Percentiles rank a stretch among this genome's conserved stretches.
These are phyloP conservation scores for Tricholoma furcatifolium DNA, from an alignment of 768 basidiomycete genomes.

Conservation along the genomic window DNA sequence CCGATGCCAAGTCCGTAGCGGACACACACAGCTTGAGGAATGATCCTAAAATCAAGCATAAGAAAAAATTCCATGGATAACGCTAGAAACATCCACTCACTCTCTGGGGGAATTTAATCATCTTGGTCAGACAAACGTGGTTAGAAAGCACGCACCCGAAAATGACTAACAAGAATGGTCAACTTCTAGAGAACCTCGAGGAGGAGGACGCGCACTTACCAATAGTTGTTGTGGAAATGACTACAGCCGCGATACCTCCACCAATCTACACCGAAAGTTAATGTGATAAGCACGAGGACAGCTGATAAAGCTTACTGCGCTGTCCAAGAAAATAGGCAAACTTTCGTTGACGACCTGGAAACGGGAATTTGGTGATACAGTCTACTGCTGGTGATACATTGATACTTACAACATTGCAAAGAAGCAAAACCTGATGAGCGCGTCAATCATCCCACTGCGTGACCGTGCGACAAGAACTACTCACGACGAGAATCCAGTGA, in stretches of 20 bases:
- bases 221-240: conserved; percentile 75
- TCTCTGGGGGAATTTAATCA: conserved; percentile 49
- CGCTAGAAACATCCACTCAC: conserved; percentile 48
- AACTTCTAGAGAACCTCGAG: conserved; percentile 1
- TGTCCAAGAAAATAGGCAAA: conserved; percentile 80
- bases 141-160: conserved; percentile 62
- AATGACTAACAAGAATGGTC: conserved; percentile 49
- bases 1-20: conserved; percentile 82
- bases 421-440: conserved; percentile 59
- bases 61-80: neutral
- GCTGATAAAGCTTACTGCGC: conserved; percentile 47
- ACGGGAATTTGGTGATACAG: neutral
- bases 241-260: conserved; percentile 74
- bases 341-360: conserved; percentile 77
- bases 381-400: neutral
- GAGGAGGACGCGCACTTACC: conserved; percentile 35
- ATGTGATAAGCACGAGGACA: neutral
- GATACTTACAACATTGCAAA: conserved; percentile 78
- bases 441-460: neutral
- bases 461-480: conserved; percentile 16
- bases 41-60: conserved; percentile 34
- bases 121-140: neutral
- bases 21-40: conserved; percentile 74
- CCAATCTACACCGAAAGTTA: conserved; percentile 32
- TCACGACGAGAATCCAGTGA: conserved; percentile 93